A percentile compares a stretch with the other conserved stretches of the same genome.
Conservation (phyloP, 495 filamentous ascomycete species). For the Cercophora sp. region DNA sequence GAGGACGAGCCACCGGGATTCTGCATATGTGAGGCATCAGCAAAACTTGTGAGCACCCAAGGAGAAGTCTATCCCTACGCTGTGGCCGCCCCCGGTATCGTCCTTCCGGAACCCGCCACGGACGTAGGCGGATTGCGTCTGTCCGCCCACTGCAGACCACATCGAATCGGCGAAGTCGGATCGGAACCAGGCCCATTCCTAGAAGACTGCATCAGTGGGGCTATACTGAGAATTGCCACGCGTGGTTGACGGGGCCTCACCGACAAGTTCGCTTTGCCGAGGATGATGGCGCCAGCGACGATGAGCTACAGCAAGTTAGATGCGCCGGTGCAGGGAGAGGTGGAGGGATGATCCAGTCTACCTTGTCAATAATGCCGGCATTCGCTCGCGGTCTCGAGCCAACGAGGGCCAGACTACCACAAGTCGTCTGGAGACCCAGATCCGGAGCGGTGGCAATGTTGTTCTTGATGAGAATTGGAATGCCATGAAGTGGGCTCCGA, state of each 20-base stretch:
- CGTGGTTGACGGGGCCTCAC: background rate
- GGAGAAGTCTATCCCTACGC: background rate
- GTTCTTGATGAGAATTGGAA: slow-evolving; percentile 1
- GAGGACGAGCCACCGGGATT: slow-evolving; percentile 37
- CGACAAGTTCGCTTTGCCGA: slow-evolving; percentile 5
- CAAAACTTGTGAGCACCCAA: background rate
- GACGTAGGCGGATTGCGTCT: slow-evolving; percentile 2
- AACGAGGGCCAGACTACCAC: background rate
- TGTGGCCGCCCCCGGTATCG: slow-evolving; percentile 1
- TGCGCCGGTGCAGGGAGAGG: no score
- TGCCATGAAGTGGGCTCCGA: background rate
- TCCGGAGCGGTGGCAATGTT: background rate
- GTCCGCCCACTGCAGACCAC: slow-evolving; percentile 3
- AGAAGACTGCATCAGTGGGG: background rate
- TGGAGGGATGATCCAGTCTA: no score
- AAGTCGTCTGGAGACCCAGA: background rate
- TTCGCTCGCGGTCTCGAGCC: no score
- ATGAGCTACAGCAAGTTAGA: slow-evolving; percentile 6
- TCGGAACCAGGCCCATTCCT: slow-evolving; percentile 5
- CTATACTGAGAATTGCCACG: no score
- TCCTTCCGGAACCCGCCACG: background rate
- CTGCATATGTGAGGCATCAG: background rate
- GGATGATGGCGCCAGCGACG: background rate
- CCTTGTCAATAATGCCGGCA: no score
- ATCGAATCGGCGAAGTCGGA: background rate